Evolutionary conservation across 1,139 yeast genomes (phyloP).

Genomic region (Kazachstania sp.): DNA sequence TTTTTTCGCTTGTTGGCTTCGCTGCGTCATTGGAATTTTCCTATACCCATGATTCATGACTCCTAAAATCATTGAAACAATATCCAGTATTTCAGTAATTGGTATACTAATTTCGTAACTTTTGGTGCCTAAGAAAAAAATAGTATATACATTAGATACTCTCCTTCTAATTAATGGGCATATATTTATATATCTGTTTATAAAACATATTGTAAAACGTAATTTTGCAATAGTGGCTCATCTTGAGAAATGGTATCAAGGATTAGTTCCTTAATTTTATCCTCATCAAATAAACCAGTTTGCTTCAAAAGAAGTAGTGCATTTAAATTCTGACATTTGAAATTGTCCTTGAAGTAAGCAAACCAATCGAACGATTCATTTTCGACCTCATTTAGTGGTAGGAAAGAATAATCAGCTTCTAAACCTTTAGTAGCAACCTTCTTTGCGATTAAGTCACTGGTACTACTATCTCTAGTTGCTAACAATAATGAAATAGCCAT

Average conservation of each 20-base stretch:
- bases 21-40: too few relatives aligned
- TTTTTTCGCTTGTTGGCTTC: too few relatives aligned
- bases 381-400: conserved; percentile 18
- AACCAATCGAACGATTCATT: conserved; percentile 22
- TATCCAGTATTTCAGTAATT: too few relatives aligned
- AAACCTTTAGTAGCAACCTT: conserved; percentile 33
- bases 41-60: too few relatives aligned
- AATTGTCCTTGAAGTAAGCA: conserved; percentile 13
- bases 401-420: conserved; percentile 25
- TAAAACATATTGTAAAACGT: conserved; percentile 21
- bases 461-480: conserved; percentile 16
- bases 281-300: conserved; percentile 8
- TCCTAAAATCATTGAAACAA: too few relatives aligned
- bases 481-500: conserved; percentile 21
- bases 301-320: conserved; percentile 19
- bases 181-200: conserved; percentile 1
- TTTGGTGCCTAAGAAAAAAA: too few relatives aligned
- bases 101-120: too few relatives aligned
- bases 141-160: too few relatives aligned
- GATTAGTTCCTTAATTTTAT: conserved; percentile 17
- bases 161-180: not conserved
- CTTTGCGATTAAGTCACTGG: conserved; percentile 29
- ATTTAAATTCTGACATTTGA: conserved; percentile 9
- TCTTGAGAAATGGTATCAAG: conserved; percentile 14
- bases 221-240: conserved; percentile 24